phyloP scores from a whole-genome alignment of 1,284 basidiomycete genomes.

The Leccinum solheimii region DNA sequence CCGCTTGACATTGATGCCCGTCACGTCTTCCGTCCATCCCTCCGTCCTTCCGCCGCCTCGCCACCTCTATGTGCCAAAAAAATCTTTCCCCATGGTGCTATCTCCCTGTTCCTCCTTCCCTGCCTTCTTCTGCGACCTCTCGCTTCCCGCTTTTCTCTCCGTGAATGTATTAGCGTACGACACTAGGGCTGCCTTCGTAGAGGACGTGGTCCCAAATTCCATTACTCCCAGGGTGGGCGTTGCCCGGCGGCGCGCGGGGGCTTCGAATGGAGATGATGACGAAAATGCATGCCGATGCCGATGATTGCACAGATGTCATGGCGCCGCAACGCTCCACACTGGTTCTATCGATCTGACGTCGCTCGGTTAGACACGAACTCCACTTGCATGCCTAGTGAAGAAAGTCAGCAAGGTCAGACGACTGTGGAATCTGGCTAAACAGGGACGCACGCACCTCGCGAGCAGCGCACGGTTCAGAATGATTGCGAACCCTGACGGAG shows the following conservation, averaged over 20 bases:
- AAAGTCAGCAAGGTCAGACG: background rate
- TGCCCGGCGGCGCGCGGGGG: too few species aligned
- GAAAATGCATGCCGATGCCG: slow-evolving; percentile 8
- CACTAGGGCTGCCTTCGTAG: slow-evolving; percentile 40
- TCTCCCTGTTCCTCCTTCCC: slow-evolving; percentile 10
- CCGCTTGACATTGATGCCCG: slow-evolving; percentile 32
- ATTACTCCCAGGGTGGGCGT: slow-evolving; percentile 1
- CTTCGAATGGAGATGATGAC: too few species aligned
- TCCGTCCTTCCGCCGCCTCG: slow-evolving; percentile 18
- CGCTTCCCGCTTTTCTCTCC: background rate
- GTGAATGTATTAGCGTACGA: slow-evolving; percentile 33
- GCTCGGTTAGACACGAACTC: background rate
- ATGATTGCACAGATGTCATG: slow-evolving; percentile 10
- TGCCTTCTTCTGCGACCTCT: slow-evolving; percentile 6
- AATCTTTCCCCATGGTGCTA: slow-evolving; percentile 17
- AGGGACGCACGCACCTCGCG: background rate
- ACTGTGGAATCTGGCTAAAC: background rate
- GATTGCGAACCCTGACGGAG: background rate
- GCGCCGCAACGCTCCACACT: slow-evolving; percentile 1
- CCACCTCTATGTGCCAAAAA: slow-evolving; percentile 5
- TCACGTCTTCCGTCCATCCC: background rate
- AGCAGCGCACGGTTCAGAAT: background rate
- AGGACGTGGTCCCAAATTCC: slow-evolving; percentile 9
- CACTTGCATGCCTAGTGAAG: background rate
- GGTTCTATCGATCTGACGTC: background rate